These are phyloP conservation scores for Fusarium dlaminii DNA, from an alignment of 2,329 filamentous ascomycete species.

Conservation along the genomic window DNA sequence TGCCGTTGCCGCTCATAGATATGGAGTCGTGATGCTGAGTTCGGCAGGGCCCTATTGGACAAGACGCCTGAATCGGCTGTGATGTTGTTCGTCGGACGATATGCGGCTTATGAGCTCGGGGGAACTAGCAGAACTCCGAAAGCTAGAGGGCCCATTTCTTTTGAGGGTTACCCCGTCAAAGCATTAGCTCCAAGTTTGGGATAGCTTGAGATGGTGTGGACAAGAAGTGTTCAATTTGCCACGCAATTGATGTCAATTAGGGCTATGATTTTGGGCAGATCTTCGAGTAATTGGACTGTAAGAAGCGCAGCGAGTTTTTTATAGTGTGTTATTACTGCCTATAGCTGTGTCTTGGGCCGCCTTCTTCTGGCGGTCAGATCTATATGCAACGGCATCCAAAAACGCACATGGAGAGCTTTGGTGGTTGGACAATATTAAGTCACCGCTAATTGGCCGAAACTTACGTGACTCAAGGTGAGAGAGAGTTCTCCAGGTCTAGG, in stretches of 20 bases:
- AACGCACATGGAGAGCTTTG: conserved; percentile 14
- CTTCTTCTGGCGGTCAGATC: conserved; percentile 2
- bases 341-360: neutral
- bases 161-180: conserved; percentile 15
- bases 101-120: conserved; percentile 22
- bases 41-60: conserved; percentile 15
- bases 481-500: conserved; percentile 14
- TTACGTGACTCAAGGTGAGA: conserved; percentile 25
- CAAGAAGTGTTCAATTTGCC: conserved; percentile 13
- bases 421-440: conserved; percentile 11
- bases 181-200: conserved; percentile 17
- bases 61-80: conserved; percentile 17
- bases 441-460: conserved; percentile 21
- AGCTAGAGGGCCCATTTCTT: conserved; percentile 6
- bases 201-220: conserved; percentile 17
- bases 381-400: conserved; percentile 1
- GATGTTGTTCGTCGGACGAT: conserved; percentile 10
- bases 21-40: conserved; percentile 1
- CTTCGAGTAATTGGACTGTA: neutral
- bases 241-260: conserved; percentile 1
- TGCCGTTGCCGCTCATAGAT: conserved; percentile 14
- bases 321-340: neutral
- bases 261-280: neutral
- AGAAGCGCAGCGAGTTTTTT: neutral
- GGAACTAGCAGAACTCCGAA: conserved; percentile 26